Base-by-base conservation (phyloP, 2,329 filamentous ascomycete genomes). In the Fusarium musae region DNA sequence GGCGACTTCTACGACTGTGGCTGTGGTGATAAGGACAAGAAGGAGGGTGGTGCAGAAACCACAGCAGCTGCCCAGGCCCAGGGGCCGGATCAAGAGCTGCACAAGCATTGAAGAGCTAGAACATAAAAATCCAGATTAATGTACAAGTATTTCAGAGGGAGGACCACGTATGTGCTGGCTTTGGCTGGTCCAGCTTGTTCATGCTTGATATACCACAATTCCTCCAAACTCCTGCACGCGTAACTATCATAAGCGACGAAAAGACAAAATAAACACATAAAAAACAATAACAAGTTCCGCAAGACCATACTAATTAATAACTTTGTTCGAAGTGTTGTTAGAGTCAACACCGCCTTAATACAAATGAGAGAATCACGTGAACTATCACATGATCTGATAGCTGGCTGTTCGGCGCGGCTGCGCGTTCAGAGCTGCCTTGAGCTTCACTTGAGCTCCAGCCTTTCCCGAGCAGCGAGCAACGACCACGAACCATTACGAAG, bases 1-100 rank as follows among this genome's bases (percentile, higher is more conserved):
- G 90, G 90, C 21, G 91, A 93, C 76, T 91, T 91, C 78, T 93
- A 93, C 81, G 91, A 93, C 78, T 93, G 91, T 77, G 91, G 91
- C 1, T 93, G 91, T 77, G 91, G 89, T 19, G 91, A 92, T n/a
- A 89, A 91, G 68, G 85, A 86, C 23, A 85, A 85, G 76, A 84
- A 86, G 71, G 78, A 78, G 65, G 77, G 78, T 44, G 30, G 49
- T 57, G 32, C 30, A 36, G 32, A 49, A 26, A 49, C 56, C 21
- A 62, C 53, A 71, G 53, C 80, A 72, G 66, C 63, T 65, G 66
- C 64, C 16, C 64, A 71, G 57, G 65, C 56, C 7, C 66, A 73
- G 46, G 64, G 65, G 32, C 59, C 71, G 16, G 74, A 72, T 16
- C 66, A 63, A 11, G 52, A 74, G 54, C 56, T 76, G 30, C 76